A percentile compares a stretch with the other conserved stretches of the same genome.
These are phyloP conservation scores for Aspergillus pseudonomiae DNA, from an alignment of 2,329 filamentous ascomycete genomes.

Conservation along the genomic window DNA sequence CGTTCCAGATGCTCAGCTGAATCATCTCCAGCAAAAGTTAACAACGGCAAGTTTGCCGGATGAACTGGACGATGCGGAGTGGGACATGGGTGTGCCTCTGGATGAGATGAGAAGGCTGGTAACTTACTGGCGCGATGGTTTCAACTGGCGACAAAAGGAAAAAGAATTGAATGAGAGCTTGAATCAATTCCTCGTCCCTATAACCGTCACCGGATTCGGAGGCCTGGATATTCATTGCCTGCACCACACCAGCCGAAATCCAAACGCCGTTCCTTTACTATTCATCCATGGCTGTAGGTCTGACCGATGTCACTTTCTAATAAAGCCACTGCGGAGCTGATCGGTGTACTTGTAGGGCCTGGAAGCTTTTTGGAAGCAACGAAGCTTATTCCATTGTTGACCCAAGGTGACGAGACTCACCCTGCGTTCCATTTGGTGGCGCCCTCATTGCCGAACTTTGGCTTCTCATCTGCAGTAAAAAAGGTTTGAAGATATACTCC, in stretches of 20 bases:
- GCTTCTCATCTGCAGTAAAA: conserved; percentile 53
- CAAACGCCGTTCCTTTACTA: conserved; percentile 64
- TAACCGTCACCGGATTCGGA: conserved; percentile 62
- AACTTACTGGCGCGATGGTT: conserved; percentile 58
- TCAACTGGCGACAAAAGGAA: conserved; percentile 66
- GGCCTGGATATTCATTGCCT: conserved; percentile 66
- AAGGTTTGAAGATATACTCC: conserved; percentile 23
- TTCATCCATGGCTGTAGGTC: conserved; percentile 66
- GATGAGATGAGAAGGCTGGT: conserved; percentile 60
- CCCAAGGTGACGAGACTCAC: conserved; percentile 32
- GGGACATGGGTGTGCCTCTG: conserved; percentile 64
- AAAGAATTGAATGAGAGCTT: conserved; percentile 59
- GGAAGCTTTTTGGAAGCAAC: conserved; percentile 65
- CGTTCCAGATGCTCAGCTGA: conserved; percentile 56
- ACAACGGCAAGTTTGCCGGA: conserved; percentile 58
- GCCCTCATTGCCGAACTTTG: conserved; percentile 60
- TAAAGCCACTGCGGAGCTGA: not conserved
- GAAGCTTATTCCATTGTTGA: conserved; percentile 50
- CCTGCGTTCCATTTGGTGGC: conserved; percentile 58
- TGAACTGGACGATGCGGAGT: conserved; percentile 55
- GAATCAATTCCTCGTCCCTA: conserved; percentile 59
- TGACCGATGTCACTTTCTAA: not conserved
- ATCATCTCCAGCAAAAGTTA: conserved; percentile 61
- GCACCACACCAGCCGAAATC: conserved; percentile 56
- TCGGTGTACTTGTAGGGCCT: conserved; percentile 49